phyloP scores from a whole-genome alignment of 768 basidiomycete species.

The Leccinum incarnatum region DNA sequence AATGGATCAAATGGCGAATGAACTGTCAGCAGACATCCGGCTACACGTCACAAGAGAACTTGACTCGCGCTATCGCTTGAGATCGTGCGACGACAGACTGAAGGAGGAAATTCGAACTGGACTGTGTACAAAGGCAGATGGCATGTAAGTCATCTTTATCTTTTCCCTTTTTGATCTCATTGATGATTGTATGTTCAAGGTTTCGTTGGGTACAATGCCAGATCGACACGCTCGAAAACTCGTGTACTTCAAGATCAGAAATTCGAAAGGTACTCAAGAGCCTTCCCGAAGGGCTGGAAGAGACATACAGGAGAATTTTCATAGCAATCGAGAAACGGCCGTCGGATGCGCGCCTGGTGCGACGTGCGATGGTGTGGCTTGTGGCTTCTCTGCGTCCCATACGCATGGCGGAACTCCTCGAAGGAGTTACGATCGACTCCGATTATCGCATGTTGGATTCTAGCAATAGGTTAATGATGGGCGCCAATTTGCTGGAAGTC shows the following conservation, averaged over 20 bases:
- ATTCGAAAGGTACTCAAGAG: constrained; percentile 5
- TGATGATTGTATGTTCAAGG: background rate
- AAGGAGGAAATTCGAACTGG: constrained; percentile 6
- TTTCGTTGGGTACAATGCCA: constrained; percentile 19
- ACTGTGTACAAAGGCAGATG: constrained; percentile 14
- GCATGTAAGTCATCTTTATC: constrained; percentile 14
- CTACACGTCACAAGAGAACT: constrained; percentile 11
- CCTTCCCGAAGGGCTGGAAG: constrained; percentile 16
- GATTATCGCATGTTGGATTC: constrained; percentile 3
- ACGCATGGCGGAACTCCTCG: constrained; percentile 6
- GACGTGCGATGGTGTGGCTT: constrained; percentile 12
- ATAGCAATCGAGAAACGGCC: background rate
- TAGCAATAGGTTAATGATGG: background rate
- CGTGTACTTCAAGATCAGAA: background rate
- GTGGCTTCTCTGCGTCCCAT: constrained; percentile 10
- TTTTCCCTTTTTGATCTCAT: background rate
- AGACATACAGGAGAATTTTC: constrained; percentile 23
- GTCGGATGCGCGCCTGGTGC: background rate
- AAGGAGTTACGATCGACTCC: constrained; percentile 6
- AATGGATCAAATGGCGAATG: constrained; percentile 1
- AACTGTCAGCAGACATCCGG: constrained; percentile 10
- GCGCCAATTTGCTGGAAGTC: background rate
- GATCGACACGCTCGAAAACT: constrained; percentile 9
- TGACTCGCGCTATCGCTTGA: constrained; percentile 5
- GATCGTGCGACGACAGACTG: background rate